These are phyloP conservation scores for Brettanomyces anomalus DNA, from an alignment of 805 yeast species.

Conservation along the genomic window DNA sequence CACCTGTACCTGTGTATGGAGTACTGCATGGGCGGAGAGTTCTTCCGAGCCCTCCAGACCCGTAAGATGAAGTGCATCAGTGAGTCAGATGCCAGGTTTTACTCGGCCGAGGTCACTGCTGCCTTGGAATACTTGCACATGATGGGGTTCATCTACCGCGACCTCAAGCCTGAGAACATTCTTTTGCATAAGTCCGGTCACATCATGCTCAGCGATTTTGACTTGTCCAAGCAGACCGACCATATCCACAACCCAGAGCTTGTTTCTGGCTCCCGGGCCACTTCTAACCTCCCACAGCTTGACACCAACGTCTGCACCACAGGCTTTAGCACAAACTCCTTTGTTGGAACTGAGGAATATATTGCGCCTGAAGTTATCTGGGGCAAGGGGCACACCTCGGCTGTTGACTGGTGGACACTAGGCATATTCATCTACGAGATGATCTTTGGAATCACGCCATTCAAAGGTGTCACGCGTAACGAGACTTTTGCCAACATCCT, in stretches of 20 bases:
- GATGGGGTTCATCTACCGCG: slow-evolving; percentile 96
- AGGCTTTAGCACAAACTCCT: slow-evolving; percentile 93
- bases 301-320: slow-evolving; percentile 95
- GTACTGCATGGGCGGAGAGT: slow-evolving; percentile 99
- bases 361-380: slow-evolving; percentile 97
- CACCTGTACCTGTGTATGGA: slow-evolving; percentile 93
- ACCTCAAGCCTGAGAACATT: slow-evolving; percentile 93
- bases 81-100: slow-evolving; percentile 86
- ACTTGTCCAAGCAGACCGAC: slow-evolving; percentile 81
- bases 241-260: slow-evolving; percentile 70
- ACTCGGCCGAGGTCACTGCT: slow-evolving; percentile 95
- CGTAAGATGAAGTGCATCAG: slow-evolving; percentile 75
- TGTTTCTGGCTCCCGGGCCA: slow-evolving; percentile 26
- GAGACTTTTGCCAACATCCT: slow-evolving; percentile 83
- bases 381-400: slow-evolving; percentile 95
- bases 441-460: slow-evolving; percentile 94
- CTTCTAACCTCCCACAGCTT: slow-evolving; percentile 47
- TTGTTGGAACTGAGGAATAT: slow-evolving; percentile 98
- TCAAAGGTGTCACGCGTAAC: slow-evolving; percentile 84
- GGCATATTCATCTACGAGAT: slow-evolving; percentile 91
- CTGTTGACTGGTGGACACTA: slow-evolving; percentile 99
- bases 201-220: slow-evolving; percentile 95
- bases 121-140: slow-evolving; percentile 92
- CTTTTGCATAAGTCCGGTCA: slow-evolving; percentile 94
- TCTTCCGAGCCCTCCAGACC: slow-evolving; percentile 91